Base-by-base conservation (phyloP, 179 eudicot species). In the Monotropa hypopitys region DNA sequence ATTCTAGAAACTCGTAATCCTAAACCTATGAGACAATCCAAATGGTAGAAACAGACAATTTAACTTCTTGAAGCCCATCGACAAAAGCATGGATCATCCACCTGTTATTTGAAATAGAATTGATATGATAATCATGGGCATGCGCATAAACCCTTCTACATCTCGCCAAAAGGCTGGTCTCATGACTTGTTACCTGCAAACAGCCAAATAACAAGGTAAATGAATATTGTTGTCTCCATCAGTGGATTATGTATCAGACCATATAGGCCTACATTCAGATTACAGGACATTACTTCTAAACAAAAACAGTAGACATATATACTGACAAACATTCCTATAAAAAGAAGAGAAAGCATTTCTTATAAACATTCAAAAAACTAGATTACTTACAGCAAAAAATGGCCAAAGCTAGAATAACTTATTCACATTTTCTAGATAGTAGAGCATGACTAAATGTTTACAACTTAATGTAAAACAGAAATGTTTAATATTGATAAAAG, bases 51-150 rank as follows among this genome's bases (percentile, higher is more conserved):
- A 30, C 28, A 30, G 35, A 32, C 13, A 20, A 7, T 13, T 26
- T 28, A 28, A n/a, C 13, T 61, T 35, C 13, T 61, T 61, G 21
- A 1, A 43, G 53, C 46, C 33, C 40, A 30, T 43, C 54, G 46
- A 72, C 32, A 45, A 16, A 72, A 72, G 51, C 45, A 72, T 21
- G 43, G 51, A 50, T n/a, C 43, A 69, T 57, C 68, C 68, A 92
- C 98, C 98, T 90, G 88, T 93, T 93, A 81, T 82, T 92, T 81
- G 98, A 93, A 76, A 93, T 92, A 3, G 98, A 93, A 81, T 93
- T 93, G 74, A 93, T 93, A 82, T 93, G 97, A 78, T 92, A 93
- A 79, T 93, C 98, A 86, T 93, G 98, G 54, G 98, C 98, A 87
- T 93, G 97, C 65, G 98, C 98, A 81, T 92, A 93, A 65, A 93